Conservation (phyloP, 2,329 filamentous ascomycete genomes). For the Anisogramma anomala region DNA sequence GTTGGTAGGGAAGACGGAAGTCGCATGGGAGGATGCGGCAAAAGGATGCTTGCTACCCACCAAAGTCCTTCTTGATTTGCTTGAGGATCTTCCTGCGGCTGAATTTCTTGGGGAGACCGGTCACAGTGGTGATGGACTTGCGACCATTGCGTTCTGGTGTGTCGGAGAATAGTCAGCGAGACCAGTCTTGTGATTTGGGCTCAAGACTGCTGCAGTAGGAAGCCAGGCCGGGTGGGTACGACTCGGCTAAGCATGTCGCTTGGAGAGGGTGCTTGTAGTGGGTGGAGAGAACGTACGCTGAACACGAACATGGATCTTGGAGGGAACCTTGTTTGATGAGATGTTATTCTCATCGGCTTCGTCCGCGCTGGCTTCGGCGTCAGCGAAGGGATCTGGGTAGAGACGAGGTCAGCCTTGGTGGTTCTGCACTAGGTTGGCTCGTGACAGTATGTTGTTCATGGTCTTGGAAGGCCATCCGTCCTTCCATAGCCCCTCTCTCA, state of each 20-base stretch:
- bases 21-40: neutral
- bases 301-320: conserved; percentile 99
- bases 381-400: conserved; percentile 91
- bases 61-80: conserved; percentile 99
- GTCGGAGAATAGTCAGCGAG: neutral
- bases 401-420: conserved; percentile 1
- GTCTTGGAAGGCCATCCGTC: too few relatives aligned
- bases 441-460: neutral
- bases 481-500: neutral
- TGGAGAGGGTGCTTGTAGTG: too few relatives aligned
- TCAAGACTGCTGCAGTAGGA: neutral
- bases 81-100: conserved; percentile 99
- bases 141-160: conserved; percentile 95
- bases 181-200: neutral
- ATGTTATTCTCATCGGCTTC: conserved; percentile 32
- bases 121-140: conserved; percentile 99
- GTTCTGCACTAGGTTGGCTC: neutral
- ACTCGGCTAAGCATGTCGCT: too few relatives aligned
- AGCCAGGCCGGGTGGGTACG: too few relatives aligned
- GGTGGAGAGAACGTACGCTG: conserved; percentile 60
- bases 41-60: conserved; percentile 37
- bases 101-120: conserved; percentile 97
- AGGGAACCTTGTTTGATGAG: conserved; percentile 64
- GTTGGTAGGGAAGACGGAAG: neutral
- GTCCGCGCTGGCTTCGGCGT: conserved; percentile 99